A percentile compares a stretch with the other conserved stretches of the same genome.
These are phyloP conservation scores for Trichoderma asperelloides DNA, from an alignment of 495 filamentous ascomycete genomes.

Conservation along the genomic window DNA sequence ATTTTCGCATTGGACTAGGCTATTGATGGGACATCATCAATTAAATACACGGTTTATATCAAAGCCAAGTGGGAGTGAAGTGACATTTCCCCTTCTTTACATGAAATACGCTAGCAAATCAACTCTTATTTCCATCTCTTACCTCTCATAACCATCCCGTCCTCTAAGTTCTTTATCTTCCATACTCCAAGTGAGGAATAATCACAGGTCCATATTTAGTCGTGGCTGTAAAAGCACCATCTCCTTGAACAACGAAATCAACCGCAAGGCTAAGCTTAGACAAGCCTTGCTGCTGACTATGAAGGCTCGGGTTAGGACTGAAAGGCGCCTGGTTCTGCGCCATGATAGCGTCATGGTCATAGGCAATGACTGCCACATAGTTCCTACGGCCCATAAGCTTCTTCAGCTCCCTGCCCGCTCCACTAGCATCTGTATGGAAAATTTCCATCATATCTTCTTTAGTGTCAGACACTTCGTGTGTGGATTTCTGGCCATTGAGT, in stretches of 20 bases:
- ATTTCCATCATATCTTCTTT: constrained; percentile 99
- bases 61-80: not conserved
- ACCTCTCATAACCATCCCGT: not conserved
- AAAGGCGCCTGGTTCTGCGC: constrained; percentile 35
- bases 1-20: too few species aligned
- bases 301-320: constrained; percentile 17
- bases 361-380: constrained; percentile 89
- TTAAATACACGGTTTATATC: too few species aligned
- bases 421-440: constrained; percentile 83
- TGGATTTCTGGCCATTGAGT: constrained; percentile 76
- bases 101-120: not conserved
- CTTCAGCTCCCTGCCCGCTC: constrained; percentile 68
- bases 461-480: constrained; percentile 62
- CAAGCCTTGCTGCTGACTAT: constrained; percentile 32
- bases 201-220: constrained; percentile 97
- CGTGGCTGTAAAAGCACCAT: constrained; percentile 64
- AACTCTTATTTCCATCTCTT: not conserved
- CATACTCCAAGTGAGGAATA: constrained; percentile 85
- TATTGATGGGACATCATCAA: too few species aligned
- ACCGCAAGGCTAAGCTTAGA: constrained; percentile 82
- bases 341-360: constrained; percentile 72
- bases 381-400: constrained; percentile 88
- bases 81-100: not conserved
- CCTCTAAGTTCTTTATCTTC: constrained; percentile 30
- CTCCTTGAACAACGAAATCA: constrained; percentile 95